Conservation (phyloP, 306 rosid species). For the Corylus americana region DNA sequence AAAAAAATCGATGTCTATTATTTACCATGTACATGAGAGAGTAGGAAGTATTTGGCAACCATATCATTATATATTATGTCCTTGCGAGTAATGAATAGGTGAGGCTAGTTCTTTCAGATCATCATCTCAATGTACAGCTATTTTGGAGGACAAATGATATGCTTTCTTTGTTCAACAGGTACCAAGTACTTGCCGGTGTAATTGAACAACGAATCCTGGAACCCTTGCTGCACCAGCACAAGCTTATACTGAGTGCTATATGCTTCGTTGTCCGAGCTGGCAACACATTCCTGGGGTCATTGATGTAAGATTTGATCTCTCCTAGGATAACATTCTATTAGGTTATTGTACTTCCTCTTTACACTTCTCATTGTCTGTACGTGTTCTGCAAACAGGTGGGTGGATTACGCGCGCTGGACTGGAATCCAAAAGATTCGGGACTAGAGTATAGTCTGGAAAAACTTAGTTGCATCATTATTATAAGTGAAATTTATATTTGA, state of each 20-base stretch:
- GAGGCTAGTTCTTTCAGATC: background rate
- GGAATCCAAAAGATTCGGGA: conserved; percentile 69
- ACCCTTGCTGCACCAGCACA: conserved; percentile 46
- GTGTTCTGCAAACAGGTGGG: conserved; percentile 63
- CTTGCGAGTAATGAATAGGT: no score
- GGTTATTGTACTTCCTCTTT: background rate
- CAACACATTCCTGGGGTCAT: conserved; percentile 58
- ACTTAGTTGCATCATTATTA: background rate
- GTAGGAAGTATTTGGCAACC: no score
- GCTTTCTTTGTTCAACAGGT: conserved; percentile 29
- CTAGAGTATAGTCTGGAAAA: conserved; percentile 19
- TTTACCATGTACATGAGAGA: no score
- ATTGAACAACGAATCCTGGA: conserved; percentile 58
- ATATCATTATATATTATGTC: no score
- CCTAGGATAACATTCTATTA: background rate
- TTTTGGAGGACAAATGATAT: background rate
- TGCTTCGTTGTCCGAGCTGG: conserved; percentile 57
- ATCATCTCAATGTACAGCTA: background rate
- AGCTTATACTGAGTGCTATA: conserved; percentile 37
- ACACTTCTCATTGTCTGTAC: conserved; percentile 12
- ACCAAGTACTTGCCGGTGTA: conserved; percentile 54
- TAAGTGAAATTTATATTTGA: background rate
- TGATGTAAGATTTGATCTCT: conserved; percentile 34
- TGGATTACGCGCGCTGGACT: conserved; percentile 80
- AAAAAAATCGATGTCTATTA: no score